Percentiles rank a stretch among this genome's conserved stretches.
Evolutionary conservation across 768 basidiomycete species (phyloP).

Genomic region (Leucosporidium scottii): DNA sequence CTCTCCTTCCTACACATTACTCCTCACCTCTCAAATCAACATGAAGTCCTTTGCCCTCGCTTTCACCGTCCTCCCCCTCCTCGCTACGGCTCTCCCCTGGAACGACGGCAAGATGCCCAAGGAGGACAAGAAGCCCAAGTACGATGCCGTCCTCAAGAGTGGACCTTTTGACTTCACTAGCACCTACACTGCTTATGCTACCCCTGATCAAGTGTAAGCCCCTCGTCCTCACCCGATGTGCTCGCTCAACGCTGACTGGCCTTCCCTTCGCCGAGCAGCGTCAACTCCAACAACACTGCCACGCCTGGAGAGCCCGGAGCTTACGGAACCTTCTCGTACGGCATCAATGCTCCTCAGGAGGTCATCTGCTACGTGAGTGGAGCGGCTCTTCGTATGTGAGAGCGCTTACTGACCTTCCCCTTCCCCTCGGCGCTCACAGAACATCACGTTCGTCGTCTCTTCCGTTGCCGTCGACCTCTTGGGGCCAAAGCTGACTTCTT

Average conservation of each 20-base stretch:
- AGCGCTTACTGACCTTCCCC: background rate
- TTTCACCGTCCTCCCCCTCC: background rate
- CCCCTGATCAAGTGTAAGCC: slow-evolving; percentile 29
- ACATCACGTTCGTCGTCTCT: background rate
- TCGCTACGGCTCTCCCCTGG: background rate
- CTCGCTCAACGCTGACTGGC: background rate
- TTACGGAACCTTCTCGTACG: slow-evolving; percentile 38
- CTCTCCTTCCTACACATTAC: no score
- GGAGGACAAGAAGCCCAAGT: background rate
- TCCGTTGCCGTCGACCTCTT: background rate
- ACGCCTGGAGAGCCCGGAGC: slow-evolving; percentile 35
- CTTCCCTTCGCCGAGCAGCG: background rate
- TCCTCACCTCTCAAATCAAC: no score
- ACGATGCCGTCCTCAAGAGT: background rate
- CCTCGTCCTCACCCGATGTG: background rate
- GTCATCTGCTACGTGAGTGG: slow-evolving; percentile 38
- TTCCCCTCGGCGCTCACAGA: background rate
- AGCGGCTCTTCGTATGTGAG: background rate
- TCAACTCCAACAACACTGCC: slow-evolving; percentile 37
- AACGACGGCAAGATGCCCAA: background rate
- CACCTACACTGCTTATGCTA: slow-evolving; percentile 35
- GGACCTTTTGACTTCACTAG: slow-evolving; percentile 40
- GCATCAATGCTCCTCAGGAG: slow-evolving; percentile 37
- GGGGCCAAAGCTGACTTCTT: slow-evolving; percentile 4
- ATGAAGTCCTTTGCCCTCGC: no score